phyloP scores from a whole-genome alignment of 140 eudicot genomes.

The Erigeron philadelphicus region DNA sequence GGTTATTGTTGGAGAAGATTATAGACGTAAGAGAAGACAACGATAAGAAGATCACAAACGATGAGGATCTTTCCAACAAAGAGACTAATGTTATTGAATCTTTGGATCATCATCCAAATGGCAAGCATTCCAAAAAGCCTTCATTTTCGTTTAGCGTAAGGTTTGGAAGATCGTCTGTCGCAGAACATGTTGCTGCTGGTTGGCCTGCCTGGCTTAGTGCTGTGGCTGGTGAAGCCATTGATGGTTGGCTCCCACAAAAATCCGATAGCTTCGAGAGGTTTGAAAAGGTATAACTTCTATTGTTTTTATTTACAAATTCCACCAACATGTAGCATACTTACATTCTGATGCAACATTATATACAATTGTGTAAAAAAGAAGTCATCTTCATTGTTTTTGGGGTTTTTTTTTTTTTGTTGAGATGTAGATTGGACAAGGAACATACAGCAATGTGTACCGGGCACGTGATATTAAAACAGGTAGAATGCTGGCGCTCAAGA shows the following conservation, averaged over 20 bases:
- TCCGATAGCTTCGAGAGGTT: constrained; percentile 55
- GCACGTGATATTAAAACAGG: constrained; percentile 62
- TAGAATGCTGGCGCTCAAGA: constrained; percentile 67
- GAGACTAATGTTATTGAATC: background rate
- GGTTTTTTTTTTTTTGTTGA: background rate
- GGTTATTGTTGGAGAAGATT: background rate
- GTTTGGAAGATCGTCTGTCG: constrained; percentile 31
- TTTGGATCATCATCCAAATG: background rate
- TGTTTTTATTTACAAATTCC: background rate
- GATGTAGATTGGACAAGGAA: constrained; percentile 85
- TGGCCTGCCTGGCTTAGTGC: constrained; percentile 44
- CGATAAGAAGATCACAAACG: constrained; percentile 12
- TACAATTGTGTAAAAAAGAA: background rate
- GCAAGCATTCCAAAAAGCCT: constrained; percentile 17
- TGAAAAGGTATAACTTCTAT: constrained; percentile 54
- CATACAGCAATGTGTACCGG: constrained; percentile 83
- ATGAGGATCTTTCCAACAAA: constrained; percentile 6
- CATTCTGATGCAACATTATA: background rate
- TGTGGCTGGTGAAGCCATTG: constrained; percentile 42
- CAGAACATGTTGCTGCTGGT: constrained; percentile 42
- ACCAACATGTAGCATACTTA: background rate
- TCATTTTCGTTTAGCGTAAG: constrained; percentile 19
- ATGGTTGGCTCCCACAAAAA: constrained; percentile 53
- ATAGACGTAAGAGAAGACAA: constrained; percentile 15
- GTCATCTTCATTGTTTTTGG: constrained; percentile 1